Conservation (phyloP, 306 rosid species). For the Prosopis cineraria region DNA sequence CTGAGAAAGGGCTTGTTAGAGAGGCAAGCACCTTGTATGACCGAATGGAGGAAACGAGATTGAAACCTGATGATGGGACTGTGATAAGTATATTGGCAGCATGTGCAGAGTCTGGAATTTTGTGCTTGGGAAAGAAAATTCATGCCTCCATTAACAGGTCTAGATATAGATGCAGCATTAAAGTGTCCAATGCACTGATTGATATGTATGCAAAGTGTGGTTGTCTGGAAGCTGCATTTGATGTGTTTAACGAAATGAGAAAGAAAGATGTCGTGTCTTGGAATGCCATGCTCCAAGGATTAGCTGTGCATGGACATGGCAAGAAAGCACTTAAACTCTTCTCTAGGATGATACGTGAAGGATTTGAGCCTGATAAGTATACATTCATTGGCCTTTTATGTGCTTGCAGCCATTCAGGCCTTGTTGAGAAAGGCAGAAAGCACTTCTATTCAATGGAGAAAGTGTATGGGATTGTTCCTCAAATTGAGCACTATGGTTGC, state of each 20-base stretch:
- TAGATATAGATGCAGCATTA: slow-evolving; percentile 58
- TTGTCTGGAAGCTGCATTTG: slow-evolving; percentile 55
- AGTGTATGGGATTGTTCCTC: slow-evolving; percentile 63
- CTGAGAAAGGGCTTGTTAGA: slow-evolving; percentile 62
- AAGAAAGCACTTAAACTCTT: slow-evolving; percentile 71
- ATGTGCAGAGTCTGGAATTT: slow-evolving; percentile 76
- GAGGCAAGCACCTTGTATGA: slow-evolving; percentile 61
- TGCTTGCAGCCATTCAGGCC: slow-evolving; percentile 83
- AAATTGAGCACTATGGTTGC: slow-evolving; percentile 81
- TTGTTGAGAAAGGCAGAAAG: slow-evolving; percentile 64
- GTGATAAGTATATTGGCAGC: slow-evolving; percentile 68
- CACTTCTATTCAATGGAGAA: slow-evolving; percentile 70
- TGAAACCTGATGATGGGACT: slow-evolving; percentile 65
- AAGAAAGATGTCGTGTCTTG: slow-evolving; percentile 74
- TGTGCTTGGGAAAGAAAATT: slow-evolving; percentile 67
- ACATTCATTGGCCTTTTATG: slow-evolving; percentile 76
- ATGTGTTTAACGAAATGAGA: slow-evolving; percentile 47
- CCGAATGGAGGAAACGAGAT: slow-evolving; percentile 62
- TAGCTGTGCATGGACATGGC: slow-evolving; percentile 79
- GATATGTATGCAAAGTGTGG: slow-evolving; percentile 94
- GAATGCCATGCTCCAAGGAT: slow-evolving; percentile 85
- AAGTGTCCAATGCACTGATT: slow-evolving; percentile 69
- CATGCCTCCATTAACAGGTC: slow-evolving; percentile 55
- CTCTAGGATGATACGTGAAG: slow-evolving; percentile 60
- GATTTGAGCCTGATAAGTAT: slow-evolving; percentile 66